phyloP scores from a whole-genome alignment of 768 basidiomycete species.

The Leucocoprinus leucothites region DNA sequence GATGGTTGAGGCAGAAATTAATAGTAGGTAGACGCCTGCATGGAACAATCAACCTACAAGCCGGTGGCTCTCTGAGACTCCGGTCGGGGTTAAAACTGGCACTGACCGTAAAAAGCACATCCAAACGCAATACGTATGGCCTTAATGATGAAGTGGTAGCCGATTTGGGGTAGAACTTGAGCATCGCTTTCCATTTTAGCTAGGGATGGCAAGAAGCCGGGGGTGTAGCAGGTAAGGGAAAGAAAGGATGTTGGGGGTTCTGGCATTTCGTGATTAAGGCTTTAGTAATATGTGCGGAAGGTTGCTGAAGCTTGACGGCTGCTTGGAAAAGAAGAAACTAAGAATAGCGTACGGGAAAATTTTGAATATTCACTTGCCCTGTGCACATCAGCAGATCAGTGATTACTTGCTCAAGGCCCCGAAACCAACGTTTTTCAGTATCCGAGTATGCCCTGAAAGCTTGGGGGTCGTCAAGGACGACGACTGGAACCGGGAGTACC shows the following conservation, averaged over 20 bases:
- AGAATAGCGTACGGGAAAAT: no score
- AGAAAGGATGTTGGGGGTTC: background rate
- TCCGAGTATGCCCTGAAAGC: no score
- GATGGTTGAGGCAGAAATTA: constrained; percentile 15
- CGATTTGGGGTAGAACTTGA: constrained; percentile 14
- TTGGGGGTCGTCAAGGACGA: no score
- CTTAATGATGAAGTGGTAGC: constrained; percentile 17
- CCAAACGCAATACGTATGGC: constrained; percentile 16
- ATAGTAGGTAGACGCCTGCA: constrained; percentile 15
- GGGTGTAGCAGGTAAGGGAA: background rate
- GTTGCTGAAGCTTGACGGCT: no score
- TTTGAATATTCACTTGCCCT: no score
- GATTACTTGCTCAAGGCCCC: no score
- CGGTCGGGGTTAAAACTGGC: background rate
- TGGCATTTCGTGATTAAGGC: no score
- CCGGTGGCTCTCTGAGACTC: background rate
- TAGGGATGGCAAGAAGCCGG: background rate
- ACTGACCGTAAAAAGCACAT: constrained; percentile 16
- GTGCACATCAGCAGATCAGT: no score
- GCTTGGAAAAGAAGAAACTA: no score
- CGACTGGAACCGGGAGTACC: no score
- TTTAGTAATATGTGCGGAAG: no score
- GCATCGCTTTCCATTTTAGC: constrained; percentile 3
- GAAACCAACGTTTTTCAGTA: no score
- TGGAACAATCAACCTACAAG: background rate